A percentile compares a stretch with the other conserved stretches of the same genome.
Conservation (phyloP, 179 eudicot genomes). For the Beta lomatogona region DNA sequence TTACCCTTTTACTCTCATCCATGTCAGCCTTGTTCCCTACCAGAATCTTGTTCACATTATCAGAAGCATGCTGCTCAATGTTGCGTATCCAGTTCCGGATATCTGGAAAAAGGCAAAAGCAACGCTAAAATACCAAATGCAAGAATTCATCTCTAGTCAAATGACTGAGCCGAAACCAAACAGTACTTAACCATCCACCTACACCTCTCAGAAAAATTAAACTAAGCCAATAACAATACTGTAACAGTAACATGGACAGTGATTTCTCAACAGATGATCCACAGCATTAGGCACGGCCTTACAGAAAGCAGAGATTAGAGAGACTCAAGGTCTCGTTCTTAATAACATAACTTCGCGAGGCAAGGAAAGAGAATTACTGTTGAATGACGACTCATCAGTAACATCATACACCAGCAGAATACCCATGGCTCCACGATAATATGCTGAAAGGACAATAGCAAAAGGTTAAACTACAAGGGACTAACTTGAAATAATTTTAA, state of each 20-base stretch:
- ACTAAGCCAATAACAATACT: neutral
- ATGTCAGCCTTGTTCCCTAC: constrained; percentile 85
- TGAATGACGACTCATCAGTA: constrained; percentile 55
- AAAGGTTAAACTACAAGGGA: constrained; percentile 5
- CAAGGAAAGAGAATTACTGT: constrained; percentile 38
- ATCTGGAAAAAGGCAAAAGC: constrained; percentile 38
- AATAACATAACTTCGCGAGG: neutral
- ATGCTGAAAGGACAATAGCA: constrained; percentile 36
- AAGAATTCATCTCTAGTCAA: neutral
- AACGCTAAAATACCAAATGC: neutral
- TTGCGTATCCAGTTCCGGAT: constrained; percentile 79
- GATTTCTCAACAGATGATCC: neutral
- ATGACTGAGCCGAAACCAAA: neutral
- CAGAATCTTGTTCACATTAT: constrained; percentile 77
- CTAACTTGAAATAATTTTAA: neutral
- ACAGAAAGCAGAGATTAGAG: neutral
- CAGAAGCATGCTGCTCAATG: constrained; percentile 84
- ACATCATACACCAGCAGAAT: constrained; percentile 56
- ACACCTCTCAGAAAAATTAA: neutral
- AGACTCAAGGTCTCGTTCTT: neutral
- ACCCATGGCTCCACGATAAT: constrained; percentile 61
- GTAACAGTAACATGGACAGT: constrained; percentile 4
- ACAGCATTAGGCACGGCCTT: neutral
- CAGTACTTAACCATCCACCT: neutral
- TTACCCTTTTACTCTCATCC: constrained; percentile 90